A percentile compares a stretch with the other conserved stretches of the same genome.
phyloP scores from a whole-genome alignment of 768 basidiomycete species.

The Sarcomyxa edulis region DNA sequence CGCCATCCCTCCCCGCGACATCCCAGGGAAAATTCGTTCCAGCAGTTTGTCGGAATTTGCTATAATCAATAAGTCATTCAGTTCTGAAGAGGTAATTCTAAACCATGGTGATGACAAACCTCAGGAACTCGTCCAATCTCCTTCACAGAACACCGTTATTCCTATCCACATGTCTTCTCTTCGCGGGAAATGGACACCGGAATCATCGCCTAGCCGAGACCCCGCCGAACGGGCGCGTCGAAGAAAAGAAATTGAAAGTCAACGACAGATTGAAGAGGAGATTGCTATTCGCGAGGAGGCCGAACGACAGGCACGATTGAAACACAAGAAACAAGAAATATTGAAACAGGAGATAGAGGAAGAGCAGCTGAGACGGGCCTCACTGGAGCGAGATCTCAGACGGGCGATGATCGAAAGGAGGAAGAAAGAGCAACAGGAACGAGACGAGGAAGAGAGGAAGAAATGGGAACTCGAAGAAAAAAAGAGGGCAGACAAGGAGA shows the following conservation, averaged over 20 bases:
- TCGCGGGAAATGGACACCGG: constrained; percentile 5
- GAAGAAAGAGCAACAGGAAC: constrained; percentile 32
- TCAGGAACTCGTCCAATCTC: constrained; percentile 4
- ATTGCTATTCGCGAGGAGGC: constrained; percentile 39
- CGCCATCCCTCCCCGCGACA: constrained; percentile 13
- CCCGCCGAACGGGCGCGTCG: constrained; percentile 20
- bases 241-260: constrained; percentile 15
- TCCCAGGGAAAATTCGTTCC: constrained; percentile 19
- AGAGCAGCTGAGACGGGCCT: constrained; percentile 32
- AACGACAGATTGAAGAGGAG: constrained; percentile 37
- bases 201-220: constrained; percentile 8
- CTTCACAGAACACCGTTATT: background rate
- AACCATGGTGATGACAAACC: constrained; percentile 15
- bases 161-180: constrained; percentile 2
- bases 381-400: constrained; percentile 35
- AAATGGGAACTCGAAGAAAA: constrained; percentile 40
- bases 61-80: constrained; percentile 29
- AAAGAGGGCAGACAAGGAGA: constrained; percentile 39
- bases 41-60: constrained; percentile 36
- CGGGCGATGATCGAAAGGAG: constrained; percentile 30
- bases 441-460: constrained; percentile 41
- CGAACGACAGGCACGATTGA: constrained; percentile 33
- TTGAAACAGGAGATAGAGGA: constrained; percentile 36
- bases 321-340: constrained; percentile 36
- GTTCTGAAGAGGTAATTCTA: constrained; percentile 25